Conservation (phyloP, 768 basidiomycete species). For the Lactarius tabidus region DNA sequence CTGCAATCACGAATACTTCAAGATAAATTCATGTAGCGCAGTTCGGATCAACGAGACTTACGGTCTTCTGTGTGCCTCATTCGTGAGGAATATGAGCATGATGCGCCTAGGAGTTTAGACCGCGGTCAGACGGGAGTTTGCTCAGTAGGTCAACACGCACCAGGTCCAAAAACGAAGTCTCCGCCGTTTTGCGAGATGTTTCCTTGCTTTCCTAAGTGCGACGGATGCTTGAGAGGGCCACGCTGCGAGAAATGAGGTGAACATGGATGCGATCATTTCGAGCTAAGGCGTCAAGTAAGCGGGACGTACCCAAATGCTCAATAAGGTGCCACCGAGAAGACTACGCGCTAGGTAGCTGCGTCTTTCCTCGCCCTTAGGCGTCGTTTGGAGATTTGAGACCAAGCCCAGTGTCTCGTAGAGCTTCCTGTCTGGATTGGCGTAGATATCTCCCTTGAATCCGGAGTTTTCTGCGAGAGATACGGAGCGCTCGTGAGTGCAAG, state of each 20-base stretch:
- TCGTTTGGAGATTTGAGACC: slow-evolving; percentile 18
- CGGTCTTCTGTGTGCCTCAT: slow-evolving; percentile 26
- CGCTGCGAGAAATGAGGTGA: not conserved
- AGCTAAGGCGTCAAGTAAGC: not conserved
- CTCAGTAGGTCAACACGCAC: not conserved
- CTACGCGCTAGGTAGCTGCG: slow-evolving; percentile 20
- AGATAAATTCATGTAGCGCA: not conserved
- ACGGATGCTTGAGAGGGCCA: slow-evolving; percentile 21
- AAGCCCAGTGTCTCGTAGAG: slow-evolving; percentile 21
- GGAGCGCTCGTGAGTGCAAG: not conserved
- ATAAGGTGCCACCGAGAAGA: slow-evolving; percentile 8
- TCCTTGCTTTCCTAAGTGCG: slow-evolving; percentile 22
- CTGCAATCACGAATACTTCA: not conserved
- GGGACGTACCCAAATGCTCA: slow-evolving; percentile 20
- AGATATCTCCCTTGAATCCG: slow-evolving; percentile 21
- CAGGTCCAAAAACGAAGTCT: slow-evolving; percentile 24
- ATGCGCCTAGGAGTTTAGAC: slow-evolving; percentile 1
- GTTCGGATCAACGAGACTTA: slow-evolving; percentile 3
- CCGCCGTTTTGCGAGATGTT: slow-evolving; percentile 23
- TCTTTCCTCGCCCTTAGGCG: slow-evolving; percentile 16
- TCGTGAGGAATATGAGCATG: slow-evolving; percentile 16
- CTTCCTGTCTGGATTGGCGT: slow-evolving; percentile 23
- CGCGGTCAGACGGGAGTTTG: not conserved
- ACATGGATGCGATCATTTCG: not conserved
- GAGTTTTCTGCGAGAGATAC: slow-evolving; percentile 11